Evolutionary conservation across 352 stramenopile genomes (phyloP), one percentile per base, ranked within the genome.

Genomic region (Pythium sukuiense): DNA sequence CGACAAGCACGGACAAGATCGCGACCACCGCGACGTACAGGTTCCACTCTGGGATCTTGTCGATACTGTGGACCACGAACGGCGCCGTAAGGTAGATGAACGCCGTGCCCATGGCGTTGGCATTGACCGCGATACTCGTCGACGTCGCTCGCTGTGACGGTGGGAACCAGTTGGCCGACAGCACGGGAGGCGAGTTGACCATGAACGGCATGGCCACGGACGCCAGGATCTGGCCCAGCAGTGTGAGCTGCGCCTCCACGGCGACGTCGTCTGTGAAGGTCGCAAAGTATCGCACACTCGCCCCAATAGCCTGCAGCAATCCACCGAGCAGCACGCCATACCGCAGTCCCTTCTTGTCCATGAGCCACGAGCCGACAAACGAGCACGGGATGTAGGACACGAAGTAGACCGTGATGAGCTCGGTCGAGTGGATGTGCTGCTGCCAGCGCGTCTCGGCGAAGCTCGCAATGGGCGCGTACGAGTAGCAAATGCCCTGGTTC

Each of bases 141-240:
- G 84, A 75, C 6, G 81, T 88, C 24, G 84, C 80, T 39, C 84
- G 80, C 37, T 89, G 73, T 1, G 76, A 87, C 26, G 81, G 71
- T 8, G 82, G 81, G 58, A 90, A 92, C 84, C 84, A 92, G 45
- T 90, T 88, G 4, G 80, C 82, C 0, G 81, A 90, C 2, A 92
- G 67, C 24, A 92, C 80, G 0, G 84, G 79, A 3, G 84, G 82
- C 9, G 84, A 92, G 56, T 92, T 92, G n/a, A 92, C 81, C 84
- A 92, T 92, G 67, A 92, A 92, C n/a, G 84, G 84, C 82, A 90
- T 90, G 0, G 84, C 84, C 11, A 87, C 61, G 0, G 84, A 87
- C 41, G 84, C 81, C 30, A 92, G 26, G 50, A 85, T 74, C 46
- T 92, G 84, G 13, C 84, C 84, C 0, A 83, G 2, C n/a, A 90